phyloP scores from a whole-genome alignment of 371 early-diverging fungal genomes.

The Synchytrium microbalum region DNA sequence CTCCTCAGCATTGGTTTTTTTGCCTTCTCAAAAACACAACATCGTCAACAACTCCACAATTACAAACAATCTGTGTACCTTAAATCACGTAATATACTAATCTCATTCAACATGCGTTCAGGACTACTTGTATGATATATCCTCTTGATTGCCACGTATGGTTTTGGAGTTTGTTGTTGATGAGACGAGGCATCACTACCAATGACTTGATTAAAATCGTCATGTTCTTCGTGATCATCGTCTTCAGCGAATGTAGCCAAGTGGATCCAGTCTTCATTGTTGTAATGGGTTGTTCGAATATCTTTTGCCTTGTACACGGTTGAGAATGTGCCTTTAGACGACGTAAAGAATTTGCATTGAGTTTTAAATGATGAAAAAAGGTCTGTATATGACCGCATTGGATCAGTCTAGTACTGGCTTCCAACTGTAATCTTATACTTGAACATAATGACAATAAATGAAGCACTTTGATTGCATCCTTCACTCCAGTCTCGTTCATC shows the following conservation, averaged over 20 bases:
- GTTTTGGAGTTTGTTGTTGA: constrained; percentile 12
- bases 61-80: constrained; percentile 33
- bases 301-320: constrained; percentile 94
- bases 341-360: too few species aligned
- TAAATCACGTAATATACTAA: constrained; percentile 68
- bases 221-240: constrained; percentile 13
- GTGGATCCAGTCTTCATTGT: constrained; percentile 41
- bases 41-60: neutral
- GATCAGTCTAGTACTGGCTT: too few species aligned
- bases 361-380: neutral
- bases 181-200: too few species aligned
- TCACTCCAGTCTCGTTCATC: too few species aligned
- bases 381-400: too few species aligned
- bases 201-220: constrained; percentile 7
- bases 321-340: constrained; percentile 86
- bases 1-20: neutral
- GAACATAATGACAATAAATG: too few species aligned
- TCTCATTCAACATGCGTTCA: constrained; percentile 79
- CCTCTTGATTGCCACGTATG: constrained; percentile 81
- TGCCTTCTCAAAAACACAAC: neutral
- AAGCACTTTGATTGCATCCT: too few species aligned
- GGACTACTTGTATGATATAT: constrained; percentile 86
- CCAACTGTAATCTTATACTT: too few species aligned
- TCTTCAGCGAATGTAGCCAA: constrained; percentile 21
- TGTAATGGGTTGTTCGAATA: constrained; percentile 53